These are phyloP conservation scores for Syzygium aqueum DNA, from an alignment of 345 rosid genomes.

Conservation along the genomic window DNA sequence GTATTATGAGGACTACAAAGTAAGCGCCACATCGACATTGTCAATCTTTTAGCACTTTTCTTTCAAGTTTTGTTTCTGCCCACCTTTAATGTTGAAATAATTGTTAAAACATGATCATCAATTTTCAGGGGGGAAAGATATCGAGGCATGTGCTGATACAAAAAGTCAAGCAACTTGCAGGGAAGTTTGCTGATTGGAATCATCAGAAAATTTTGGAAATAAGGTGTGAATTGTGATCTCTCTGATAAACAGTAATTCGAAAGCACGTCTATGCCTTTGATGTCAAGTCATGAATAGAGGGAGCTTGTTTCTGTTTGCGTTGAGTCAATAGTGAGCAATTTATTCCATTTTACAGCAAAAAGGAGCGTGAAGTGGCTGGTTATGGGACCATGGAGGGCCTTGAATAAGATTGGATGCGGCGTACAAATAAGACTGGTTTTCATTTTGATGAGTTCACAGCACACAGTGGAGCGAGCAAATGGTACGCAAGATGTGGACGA, in stretches of 20 bases:
- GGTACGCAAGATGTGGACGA: not conserved
- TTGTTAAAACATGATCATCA: not conserved
- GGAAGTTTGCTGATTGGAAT: conserved; percentile 54
- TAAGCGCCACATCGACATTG: conserved; percentile 4
- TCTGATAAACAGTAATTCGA: not conserved
- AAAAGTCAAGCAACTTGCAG: conserved; percentile 44
- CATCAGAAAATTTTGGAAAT: conserved; percentile 40
- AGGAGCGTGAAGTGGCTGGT: not conserved
- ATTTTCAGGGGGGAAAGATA: conserved; percentile 47
- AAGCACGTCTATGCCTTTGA: not conserved
- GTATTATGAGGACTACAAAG: conserved; percentile 43
- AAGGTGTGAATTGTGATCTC: conserved; percentile 18
- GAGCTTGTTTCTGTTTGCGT: not conserved
- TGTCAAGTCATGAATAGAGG: not conserved
- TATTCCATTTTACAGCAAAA: not conserved
- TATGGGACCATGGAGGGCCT: not conserved
- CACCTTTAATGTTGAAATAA: not conserved
- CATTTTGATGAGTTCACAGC: not conserved
- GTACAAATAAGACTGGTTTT: not conserved
- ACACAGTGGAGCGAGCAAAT: not conserved
- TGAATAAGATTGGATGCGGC: not conserved
- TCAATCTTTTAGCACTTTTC: not conserved
- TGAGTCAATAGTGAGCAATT: not conserved
- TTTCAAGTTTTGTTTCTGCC: not conserved
- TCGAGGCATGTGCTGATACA: conserved; percentile 45